Evolutionary conservation across 1,284 basidiomycete species (phyloP), one percentile per base, ranked within the genome.

Genomic region (Heterobasidion annosum): DNA sequence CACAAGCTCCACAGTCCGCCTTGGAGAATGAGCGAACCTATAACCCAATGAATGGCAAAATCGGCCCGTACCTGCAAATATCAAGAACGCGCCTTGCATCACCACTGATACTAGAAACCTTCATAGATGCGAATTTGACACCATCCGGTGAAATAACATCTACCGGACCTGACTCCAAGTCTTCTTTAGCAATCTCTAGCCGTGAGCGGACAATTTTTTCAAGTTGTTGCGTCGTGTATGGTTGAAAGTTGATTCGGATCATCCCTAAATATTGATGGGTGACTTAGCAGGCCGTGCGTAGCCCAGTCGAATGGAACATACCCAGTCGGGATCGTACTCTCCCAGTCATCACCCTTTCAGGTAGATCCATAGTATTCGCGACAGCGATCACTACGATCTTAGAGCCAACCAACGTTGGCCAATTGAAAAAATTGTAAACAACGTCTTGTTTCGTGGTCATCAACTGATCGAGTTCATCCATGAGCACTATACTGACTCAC

Each of bases 371-470:
- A 32, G 96, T 95, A 67, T 99, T 99, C 10, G 97, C 97, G 1
- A 99, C 94, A 0, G 97, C 97, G 53, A 99, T 82, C 1, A 99
- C 96, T 52, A 98, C 86, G 13, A 99, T 78, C 64, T 90, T 88
- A 54, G 90, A 92, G 13, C 85, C 85, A 0, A 82, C 79, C 56
- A 96, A 76, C 9, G 93, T 95, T 1, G 96, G 97, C 96, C 97
- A 99, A 68, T 98, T 98, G 79, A 99, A 99, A 71, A 99, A 96
- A 68, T 98, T 98, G 73, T 99, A 99, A 44, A 99, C 91, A 2
- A 99, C 96, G 61, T 98, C 95, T 70, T 99, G 96, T 65, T 97
- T 96, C 19, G 88, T 77, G 0, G 96, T 98, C 59, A 99, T 84
- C 35, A 99, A 79, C 68, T 98, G 96, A 70, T 99, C 96, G 1